phyloP scores from a whole-genome alignment of 1,284 basidiomycete species.

The Irpex lacteus region DNA sequence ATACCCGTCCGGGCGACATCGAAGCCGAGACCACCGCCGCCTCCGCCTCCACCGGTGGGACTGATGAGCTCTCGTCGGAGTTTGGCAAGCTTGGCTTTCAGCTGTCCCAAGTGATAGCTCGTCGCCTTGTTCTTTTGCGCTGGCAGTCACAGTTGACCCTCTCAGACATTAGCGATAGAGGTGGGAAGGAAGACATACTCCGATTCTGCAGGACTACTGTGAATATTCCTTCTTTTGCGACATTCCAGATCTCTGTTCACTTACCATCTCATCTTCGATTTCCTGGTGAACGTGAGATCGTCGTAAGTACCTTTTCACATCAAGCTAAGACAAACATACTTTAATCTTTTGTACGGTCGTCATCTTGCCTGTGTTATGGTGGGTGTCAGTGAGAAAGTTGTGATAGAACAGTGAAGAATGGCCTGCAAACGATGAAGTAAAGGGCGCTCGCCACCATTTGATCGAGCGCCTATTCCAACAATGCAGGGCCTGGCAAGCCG shows the following conservation, averaged over 20 bases:
- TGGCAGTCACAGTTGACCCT: conserved; percentile 18
- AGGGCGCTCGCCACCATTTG: neutral
- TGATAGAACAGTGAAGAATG: conserved; percentile 14
- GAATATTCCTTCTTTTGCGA: conserved; percentile 6
- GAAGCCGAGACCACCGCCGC: conserved; percentile 85
- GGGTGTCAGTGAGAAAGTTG: neutral
- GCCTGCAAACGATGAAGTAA: conserved; percentile 4
- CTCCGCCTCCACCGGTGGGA: conserved; percentile 80
- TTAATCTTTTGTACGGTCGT: conserved; percentile 91
- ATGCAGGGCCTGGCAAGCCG: neutral
- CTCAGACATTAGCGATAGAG: conserved; percentile 11
- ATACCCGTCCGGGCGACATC: conserved; percentile 97
- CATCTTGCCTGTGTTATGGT: conserved; percentile 41
- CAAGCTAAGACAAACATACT: conserved; percentile 37
- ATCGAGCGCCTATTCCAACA: neutral
- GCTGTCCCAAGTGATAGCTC: conserved; percentile 93
- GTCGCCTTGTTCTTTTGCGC: conserved; percentile 98
- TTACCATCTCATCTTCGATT: conserved; percentile 96
- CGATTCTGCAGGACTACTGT: conserved; percentile 30
- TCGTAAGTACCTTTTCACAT: neutral
- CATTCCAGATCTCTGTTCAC: conserved; percentile 26
- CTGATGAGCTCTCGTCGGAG: conserved; percentile 92
- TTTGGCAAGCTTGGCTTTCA: conserved; percentile 98
- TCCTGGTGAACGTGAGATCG: conserved; percentile 45
- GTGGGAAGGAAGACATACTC: conserved; percentile 30